Conservation (phyloP, 805 yeast genomes). For the Saccharomyces jurei region DNA sequence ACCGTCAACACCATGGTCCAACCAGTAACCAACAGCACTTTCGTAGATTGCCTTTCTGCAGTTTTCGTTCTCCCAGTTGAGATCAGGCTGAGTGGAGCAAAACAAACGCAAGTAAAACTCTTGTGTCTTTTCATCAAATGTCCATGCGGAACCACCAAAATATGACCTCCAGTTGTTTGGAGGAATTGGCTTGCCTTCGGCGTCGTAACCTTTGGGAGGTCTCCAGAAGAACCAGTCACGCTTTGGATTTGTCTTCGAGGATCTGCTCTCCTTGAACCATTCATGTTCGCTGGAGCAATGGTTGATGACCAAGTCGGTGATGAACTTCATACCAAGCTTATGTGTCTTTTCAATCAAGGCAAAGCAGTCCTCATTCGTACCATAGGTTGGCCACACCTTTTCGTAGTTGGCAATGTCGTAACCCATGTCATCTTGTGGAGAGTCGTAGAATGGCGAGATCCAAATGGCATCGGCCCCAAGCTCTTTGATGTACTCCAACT, state of each 20-base stretch:
- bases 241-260: slow-evolving; percentile 43
- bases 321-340: slow-evolving; percentile 41
- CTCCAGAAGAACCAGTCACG: slow-evolving; percentile 59
- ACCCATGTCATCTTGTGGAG: slow-evolving; percentile 58
- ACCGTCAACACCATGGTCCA: slow-evolving; percentile 48
- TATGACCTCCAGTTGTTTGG: slow-evolving; percentile 50
- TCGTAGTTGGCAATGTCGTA: slow-evolving; percentile 51
- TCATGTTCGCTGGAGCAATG: slow-evolving; percentile 48
- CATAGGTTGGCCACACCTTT: slow-evolving; percentile 43
- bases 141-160: slow-evolving; percentile 51
- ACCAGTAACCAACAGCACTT: slow-evolving; percentile 45
- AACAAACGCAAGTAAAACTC: slow-evolving; percentile 50
- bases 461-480: slow-evolving; percentile 46
- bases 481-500: slow-evolving; percentile 42
- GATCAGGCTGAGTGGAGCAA: slow-evolving; percentile 50
- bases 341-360: slow-evolving; percentile 40
- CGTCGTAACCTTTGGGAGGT: slow-evolving; percentile 38
- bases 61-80: slow-evolving; percentile 48
- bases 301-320: slow-evolving; percentile 50
- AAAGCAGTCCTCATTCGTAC: slow-evolving; percentile 47
- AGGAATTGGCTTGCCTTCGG: slow-evolving; percentile 42
- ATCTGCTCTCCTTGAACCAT: slow-evolving; percentile 51
- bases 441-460: slow-evolving; percentile 50
- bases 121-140: slow-evolving; percentile 42
- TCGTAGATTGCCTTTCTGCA: slow-evolving; percentile 33